Evolutionary conservation across 169 alveolate genomes (phyloP).

Genomic region (Perkinsus marinus): DNA sequence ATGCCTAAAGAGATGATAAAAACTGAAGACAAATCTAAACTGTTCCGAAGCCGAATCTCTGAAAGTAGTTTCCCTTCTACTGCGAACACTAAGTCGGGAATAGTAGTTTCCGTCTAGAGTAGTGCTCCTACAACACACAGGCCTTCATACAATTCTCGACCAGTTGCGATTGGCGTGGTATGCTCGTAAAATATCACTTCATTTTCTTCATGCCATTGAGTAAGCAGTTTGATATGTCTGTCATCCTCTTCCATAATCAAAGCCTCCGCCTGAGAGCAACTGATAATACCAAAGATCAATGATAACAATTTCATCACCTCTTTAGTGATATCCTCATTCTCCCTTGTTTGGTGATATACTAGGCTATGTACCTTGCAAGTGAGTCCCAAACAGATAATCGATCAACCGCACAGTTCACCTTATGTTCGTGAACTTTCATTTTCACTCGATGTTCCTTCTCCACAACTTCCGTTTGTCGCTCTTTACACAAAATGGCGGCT

Average conservation of each 20-base stretch:
- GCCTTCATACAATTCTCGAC: no score
- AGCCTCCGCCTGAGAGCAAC: not conserved
- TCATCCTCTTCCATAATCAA: not conserved
- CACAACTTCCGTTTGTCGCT: not conserved
- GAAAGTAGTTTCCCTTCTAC: no score
- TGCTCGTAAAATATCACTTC: not conserved
- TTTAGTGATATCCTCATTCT: not conserved
- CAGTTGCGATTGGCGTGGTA: no score
- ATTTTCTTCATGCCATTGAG: not conserved
- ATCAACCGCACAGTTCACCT: not conserved
- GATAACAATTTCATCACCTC: not conserved
- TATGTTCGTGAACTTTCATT: not conserved
- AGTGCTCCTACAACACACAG: no score
- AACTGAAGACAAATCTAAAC: no score
- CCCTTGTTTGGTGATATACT: not conserved
- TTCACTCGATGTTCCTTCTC: not conserved
- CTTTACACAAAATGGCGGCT: not conserved
- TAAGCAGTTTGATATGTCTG: not conserved
- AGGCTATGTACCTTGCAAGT: not conserved
- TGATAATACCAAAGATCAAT: not conserved
- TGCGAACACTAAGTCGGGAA: no score
- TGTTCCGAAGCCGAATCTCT: no score
- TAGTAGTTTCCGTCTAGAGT: no score
- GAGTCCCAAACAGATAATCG: not conserved
- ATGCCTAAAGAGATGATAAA: not conserved